A percentile compares a stretch with the other conserved stretches of the same genome.
phyloP scores from a whole-genome alignment of 495 filamentous ascomycete species.

The Rusavskia elegans region DNA sequence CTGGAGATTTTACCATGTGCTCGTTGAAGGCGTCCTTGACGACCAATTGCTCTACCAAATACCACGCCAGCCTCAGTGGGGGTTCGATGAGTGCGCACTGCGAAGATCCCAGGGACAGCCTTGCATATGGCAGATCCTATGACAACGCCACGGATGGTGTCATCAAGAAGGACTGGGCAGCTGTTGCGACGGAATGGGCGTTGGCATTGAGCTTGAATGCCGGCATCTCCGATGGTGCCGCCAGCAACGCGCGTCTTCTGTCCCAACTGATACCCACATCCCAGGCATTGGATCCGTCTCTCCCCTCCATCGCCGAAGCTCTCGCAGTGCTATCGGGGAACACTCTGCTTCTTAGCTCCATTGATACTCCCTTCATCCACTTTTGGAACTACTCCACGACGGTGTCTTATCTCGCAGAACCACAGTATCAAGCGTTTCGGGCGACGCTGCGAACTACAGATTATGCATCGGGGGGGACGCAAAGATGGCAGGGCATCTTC shows the following conservation, averaged over 20 bases:
- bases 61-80: slow-evolving; percentile 40
- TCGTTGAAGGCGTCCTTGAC: slow-evolving; percentile 39
- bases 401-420: slow-evolving; percentile 16
- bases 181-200: slow-evolving; percentile 41
- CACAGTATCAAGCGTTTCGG: slow-evolving; percentile 35
- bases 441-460: slow-evolving; percentile 38
- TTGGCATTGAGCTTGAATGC: slow-evolving; percentile 39
- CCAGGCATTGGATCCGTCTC: slow-evolving; percentile 19
- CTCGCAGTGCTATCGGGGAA: slow-evolving; percentile 49
- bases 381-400: slow-evolving; percentile 35
- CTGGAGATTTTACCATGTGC: slow-evolving; percentile 43
- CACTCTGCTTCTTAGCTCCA: slow-evolving; percentile 39
- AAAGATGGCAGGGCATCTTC: slow-evolving; percentile 44
- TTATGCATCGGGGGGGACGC: slow-evolving; percentile 44
- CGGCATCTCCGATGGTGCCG: slow-evolving; percentile 40
- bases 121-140: slow-evolving; percentile 32
- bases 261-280: slow-evolving; percentile 30
- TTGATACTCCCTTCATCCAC: slow-evolving; percentile 37
- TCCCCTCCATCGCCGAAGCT: slow-evolving; percentile 50
- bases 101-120: slow-evolving; percentile 31
- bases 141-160: slow-evolving; percentile 18
- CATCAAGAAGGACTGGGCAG: slow-evolving; percentile 36
- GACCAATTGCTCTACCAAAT: slow-evolving; percentile 44
- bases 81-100: slow-evolving; percentile 38
- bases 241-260: slow-evolving; percentile 47